Evolutionary conservation across 192 early-diverging fungal genomes (phyloP).

Genomic region (Lunasporangiospora selenospora): DNA sequence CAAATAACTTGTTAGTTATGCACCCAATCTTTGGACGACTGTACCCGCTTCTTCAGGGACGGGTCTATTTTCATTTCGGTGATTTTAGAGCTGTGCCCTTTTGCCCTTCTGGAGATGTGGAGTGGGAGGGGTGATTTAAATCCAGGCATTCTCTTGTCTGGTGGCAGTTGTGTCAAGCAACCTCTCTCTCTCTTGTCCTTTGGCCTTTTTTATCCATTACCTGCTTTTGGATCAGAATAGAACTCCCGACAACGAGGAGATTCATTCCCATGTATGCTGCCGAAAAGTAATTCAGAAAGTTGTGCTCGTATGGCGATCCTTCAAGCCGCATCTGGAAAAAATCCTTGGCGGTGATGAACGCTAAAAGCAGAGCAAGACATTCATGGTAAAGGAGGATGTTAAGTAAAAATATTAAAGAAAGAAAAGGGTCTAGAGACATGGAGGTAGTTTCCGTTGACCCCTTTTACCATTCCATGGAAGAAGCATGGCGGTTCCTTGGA

Average conservation of each 20-base stretch:
- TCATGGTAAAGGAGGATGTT: neutral
- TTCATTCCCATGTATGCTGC: constrained; percentile 67
- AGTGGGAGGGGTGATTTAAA: neutral
- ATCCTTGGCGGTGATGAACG: constrained; percentile 80
- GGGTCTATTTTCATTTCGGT: too few species aligned
- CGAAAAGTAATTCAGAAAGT: constrained; percentile 84
- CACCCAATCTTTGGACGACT: too few species aligned
- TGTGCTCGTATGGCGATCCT: constrained; percentile 62
- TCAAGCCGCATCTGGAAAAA: constrained; percentile 72
- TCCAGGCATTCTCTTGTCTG: neutral
- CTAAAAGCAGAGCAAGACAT: constrained; percentile 32
- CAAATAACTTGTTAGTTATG: too few species aligned
- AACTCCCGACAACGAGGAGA: constrained; percentile 58
- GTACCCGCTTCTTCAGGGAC: too few species aligned
- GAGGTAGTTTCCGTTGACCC: neutral
- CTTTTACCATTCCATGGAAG: constrained; percentile 78
- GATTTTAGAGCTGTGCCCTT: too few species aligned
- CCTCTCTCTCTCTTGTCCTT: neutral
- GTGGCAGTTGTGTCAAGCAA: neutral
- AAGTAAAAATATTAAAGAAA: neutral
- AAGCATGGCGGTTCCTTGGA: constrained; percentile 79
- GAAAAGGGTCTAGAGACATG: neutral
- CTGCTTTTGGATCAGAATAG: constrained; percentile 58
- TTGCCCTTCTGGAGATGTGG: too few species aligned
- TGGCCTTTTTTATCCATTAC: constrained; percentile 23